These are phyloP conservation scores for Achlya hypogyna DNA, from an alignment of 352 stramenopile genomes.

Conservation along the genomic window DNA sequence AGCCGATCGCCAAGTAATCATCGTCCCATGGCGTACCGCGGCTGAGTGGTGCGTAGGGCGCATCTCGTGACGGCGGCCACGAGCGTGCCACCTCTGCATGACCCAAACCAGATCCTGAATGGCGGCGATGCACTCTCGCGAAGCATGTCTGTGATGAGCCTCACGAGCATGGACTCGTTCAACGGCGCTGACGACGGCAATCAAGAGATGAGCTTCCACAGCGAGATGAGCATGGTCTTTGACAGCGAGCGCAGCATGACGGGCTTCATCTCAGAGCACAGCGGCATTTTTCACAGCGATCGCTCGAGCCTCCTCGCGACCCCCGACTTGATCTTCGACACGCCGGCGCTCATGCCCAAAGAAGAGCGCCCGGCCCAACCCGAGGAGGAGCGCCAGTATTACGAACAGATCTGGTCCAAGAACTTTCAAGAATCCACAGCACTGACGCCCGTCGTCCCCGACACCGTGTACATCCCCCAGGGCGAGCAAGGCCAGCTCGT, in stretches of 20 bases:
- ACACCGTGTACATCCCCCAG: conserved; percentile 54
- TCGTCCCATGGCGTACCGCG: background rate
- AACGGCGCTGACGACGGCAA: conserved; percentile 22
- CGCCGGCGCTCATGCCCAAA: conserved; percentile 42
- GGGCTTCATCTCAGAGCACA: conserved; percentile 8
- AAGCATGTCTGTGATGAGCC: conserved; percentile 42
- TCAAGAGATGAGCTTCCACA: background rate
- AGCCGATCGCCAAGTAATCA: conserved; percentile 29
- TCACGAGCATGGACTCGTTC: conserved; percentile 45
- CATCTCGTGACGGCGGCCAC: conserved; percentile 35
- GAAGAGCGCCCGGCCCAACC: conserved; percentile 62
- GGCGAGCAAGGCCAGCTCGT: conserved; percentile 59
- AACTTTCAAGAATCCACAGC: conserved; percentile 80
- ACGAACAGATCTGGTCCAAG: conserved; percentile 66
- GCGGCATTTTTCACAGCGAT: conserved; percentile 45
- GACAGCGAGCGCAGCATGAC: background rate
- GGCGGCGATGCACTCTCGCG: conserved; percentile 25
- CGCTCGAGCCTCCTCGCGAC: conserved; percentile 30
- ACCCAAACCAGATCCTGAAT: conserved; percentile 73
- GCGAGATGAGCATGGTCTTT: conserved; percentile 5
- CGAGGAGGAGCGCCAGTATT: conserved; percentile 69
- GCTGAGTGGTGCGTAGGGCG: conserved; percentile 32
- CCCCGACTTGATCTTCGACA: conserved; percentile 18
- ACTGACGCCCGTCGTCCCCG: conserved; percentile 38
- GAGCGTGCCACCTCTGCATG: conserved; percentile 55